Evolutionary conservation across 2,329 filamentous ascomycete genomes (phyloP), one percentile per base, ranked within the genome.

Genomic region (Fusarium lateritium): DNA sequence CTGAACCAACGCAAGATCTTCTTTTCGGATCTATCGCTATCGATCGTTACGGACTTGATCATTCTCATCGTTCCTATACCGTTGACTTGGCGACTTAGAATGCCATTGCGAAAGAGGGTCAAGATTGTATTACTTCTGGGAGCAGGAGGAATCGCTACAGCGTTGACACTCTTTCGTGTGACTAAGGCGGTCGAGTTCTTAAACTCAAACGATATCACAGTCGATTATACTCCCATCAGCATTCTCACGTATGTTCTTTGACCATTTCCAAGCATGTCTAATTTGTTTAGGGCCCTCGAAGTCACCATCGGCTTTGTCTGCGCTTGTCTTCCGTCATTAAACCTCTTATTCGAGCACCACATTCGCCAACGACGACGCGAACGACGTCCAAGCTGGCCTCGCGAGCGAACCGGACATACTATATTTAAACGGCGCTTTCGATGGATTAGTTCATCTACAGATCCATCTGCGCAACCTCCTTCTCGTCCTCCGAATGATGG

Each of bases 1-100:
- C 61, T 81, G n/a, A 70, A 82, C 62, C 78, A 81, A 14, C 65
- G 73, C 45, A 73, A 68, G 43, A 68, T 75, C 13, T 71, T 75
- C 34, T 72, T 73, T 17, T 62, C 66, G 6, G 65, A 67, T 6
- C 14, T 70, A 3, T 22, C 63, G 0, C 6, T 73, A 3, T 65
- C 69, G 6, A 69, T 73, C 2, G 47, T 73, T 10, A 69, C 63
- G 7, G 71, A 73, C 6, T 8, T 72, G 0, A n/a, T 73, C 17
- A 67, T 73, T 13, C 31, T 73, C 5, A 7, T 73, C 3, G 43
- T 67, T 2, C 71, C 71, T 0, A 62, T 72, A 31, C 66, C 71
- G 0, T 28, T 72, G 49, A 72, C 69, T 1, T 72, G 71, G 58
- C 54, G 14, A 17, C 49, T 73, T 7, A 53, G 33, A 6, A 56